These are phyloP conservation scores for Fomitiporia mediterranea DNA, from an alignment of 1,284 basidiomycete species.

Conservation along the genomic window DNA sequence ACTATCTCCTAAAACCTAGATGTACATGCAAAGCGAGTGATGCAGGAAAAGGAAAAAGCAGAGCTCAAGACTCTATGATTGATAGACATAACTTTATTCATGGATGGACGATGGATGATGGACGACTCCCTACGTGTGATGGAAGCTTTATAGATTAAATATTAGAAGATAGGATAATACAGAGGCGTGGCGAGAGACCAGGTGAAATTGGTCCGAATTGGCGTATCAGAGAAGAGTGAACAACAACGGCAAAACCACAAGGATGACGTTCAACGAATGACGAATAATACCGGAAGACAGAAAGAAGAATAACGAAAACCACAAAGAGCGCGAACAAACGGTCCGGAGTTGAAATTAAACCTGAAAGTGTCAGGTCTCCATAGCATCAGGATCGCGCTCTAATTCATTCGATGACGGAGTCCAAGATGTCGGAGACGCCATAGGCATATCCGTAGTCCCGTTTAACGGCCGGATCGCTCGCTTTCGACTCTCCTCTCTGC, in stretches of 20 bases:
- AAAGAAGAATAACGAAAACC: too few relatives aligned
- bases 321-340: too few relatives aligned
- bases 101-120: background rate
- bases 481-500: constrained; percentile 50
- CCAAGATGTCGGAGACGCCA: constrained; percentile 2
- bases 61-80: constrained; percentile 68
- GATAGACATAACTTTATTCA: background rate
- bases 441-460: constrained; percentile 32
- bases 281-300: background rate
- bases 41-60: constrained; percentile 77
- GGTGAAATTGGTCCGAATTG: background rate
- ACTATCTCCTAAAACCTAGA: constrained; percentile 40
- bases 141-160: background rate
- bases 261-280: background rate
- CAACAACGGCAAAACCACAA: background rate
- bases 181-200: background rate
- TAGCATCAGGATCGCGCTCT: constrained; percentile 42
- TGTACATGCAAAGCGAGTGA: constrained; percentile 71
- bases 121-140: background rate
- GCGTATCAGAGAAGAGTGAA: background rate
- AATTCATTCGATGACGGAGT: background rate
- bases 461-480: constrained; percentile 17
- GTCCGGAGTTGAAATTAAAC: background rate
- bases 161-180: too few relatives aligned
- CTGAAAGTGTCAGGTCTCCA: constrained; percentile 33